Evolutionary conservation across 1,139 yeast species (phyloP), one percentile per base, ranked within the genome.

Genomic region (Scheffersomyces insectosa): DNA sequence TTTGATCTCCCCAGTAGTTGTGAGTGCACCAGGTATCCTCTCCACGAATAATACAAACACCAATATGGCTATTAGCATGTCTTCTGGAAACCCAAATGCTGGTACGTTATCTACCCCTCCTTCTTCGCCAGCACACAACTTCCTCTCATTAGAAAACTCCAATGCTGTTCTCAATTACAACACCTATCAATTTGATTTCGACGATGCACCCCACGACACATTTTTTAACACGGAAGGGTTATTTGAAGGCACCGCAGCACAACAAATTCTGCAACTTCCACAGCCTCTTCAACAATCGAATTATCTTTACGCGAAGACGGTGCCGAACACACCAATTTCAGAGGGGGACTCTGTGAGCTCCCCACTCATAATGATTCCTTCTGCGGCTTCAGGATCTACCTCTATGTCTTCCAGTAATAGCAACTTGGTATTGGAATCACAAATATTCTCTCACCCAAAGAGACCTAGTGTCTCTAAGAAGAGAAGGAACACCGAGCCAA

Each of bases 401-500:
- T 11, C 34, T 9, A 6, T 20, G 25, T 20, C 25, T 20, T 20
- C 25, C 8, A 20, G 25, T 20, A 16, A 16, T 16, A 31, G 20
- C 8, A 31, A 31, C 12, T 20, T 31, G 10, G 34, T 31, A 14
- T 31, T 31, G 34, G 34, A 31, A 11, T 31, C 34, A 10, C 34
- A 31, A n/a, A 14, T 10, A 5, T 31, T 14, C 13, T 15, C 20
- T 3, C 25, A 20, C 25, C 25, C 25, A 20, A 20, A 20, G 25
- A 20, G 25, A 7, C 25, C 25, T 6, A 20, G 25, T 20, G 25
- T 20, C 25, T 11, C 20, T 11, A 31, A 14, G 20, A 13, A 20
- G n/a, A 31, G 34, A 31, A 31, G 34, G 14, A 31, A 31, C 34
- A 31, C 34, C 7, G 34, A 31, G 34, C 34, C 34, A 10, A 14